Base-by-base conservation (phyloP, 352 stramenopile genomes). In the Phytophthora cajani region DNA sequence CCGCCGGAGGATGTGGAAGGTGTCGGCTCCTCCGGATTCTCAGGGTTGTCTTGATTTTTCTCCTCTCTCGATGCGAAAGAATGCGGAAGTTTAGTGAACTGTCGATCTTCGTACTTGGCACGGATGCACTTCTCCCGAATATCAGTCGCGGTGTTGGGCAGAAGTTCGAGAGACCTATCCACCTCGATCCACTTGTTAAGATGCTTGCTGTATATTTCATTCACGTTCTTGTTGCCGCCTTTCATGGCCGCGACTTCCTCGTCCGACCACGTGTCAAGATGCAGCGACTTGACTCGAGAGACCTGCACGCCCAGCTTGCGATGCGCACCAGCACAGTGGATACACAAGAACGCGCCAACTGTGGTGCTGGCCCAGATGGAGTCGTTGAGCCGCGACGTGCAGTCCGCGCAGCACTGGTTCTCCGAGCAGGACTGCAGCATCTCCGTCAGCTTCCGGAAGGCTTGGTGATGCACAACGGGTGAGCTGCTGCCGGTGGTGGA, bases 291-390 rank as follows among this genome's bases (percentile, higher is more conserved):
- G 52, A 96, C 69, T 19, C 86, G 81, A 2, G 94, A 99, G 19
- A 99, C 81, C 76, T 99, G 95, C 23, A 98, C 94, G 36, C 97
- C 97, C 25, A 99, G 85, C 59, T 91, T 98, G 51, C 97, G 89
- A 69, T 99, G 97, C 8, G 97, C 92, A 14, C 95, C 97, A 46
- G 91, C 95, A 67, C 97, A 99, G 72, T 98, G 81, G 75, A 99
- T 98, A 66, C 97, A 99, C 36, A 99, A 71, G 56, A 99, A 89
- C 6, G 97, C 87, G 4, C 97, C 96, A 21, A 98, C 72, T 30
- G 98, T 99, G 21, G 97, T 87, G 53, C 89, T 98, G 38, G 93
- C 95, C 97, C 97, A 99, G 64, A 98, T 92, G 16, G 96, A 91
- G 58, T 93, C 85, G 47, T 68, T 85, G n/a, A 92, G 72, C 12